Evolutionary conservation across 805 yeast species (phyloP), one percentile per base, ranked within the genome.

Genomic region (Candida tallmaniae): DNA sequence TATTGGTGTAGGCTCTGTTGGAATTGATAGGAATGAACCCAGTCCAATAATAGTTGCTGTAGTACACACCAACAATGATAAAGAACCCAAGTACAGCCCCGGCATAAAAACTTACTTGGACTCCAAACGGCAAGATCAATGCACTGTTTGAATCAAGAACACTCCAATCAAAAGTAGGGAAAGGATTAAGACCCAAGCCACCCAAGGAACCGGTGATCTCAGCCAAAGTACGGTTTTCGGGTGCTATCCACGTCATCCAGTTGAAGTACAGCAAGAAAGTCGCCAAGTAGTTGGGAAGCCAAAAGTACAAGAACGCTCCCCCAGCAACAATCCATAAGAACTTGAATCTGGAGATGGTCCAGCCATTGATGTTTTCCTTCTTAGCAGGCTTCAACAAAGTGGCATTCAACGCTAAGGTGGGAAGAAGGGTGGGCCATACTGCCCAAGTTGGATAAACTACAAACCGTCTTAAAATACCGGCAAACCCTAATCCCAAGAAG

Each of bases 231-330:
- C 66, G 58, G 48, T 73, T 74, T 24, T 65, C 40, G 10, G 80
- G 81, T 4, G 56, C 53, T 30, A 76, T 76, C 81, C 82, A 77
- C 3, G 74, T 65, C 45, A 73, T 63, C 83, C 83, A 78, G 45
- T 67, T 65, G 54, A 70, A 70, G 3, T 56, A 47, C 5, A 69
- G 65, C 8, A 71, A 47, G 3, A 71, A 72, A 11, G 46, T 40
- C 45, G 70, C 67, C 7, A 69, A 27, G 40, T 63, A 70, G 35
- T 62, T 47, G 22, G 76, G 76, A 15, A 71, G 15, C 76, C 76
- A 71, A 45, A 56, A 63, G 46, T 60, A 70, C 12, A 57, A 4
- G 37, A 69, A 70, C 32, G 70, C 64, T 12, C 35, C 42, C 18
- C 27, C 34, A 13, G 47, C 44, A 1, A 32, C 21, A 22, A 46